phyloP scores from a whole-genome alignment of 495 filamentous ascomycete genomes.

The Clavariopsis aquatica region DNA sequence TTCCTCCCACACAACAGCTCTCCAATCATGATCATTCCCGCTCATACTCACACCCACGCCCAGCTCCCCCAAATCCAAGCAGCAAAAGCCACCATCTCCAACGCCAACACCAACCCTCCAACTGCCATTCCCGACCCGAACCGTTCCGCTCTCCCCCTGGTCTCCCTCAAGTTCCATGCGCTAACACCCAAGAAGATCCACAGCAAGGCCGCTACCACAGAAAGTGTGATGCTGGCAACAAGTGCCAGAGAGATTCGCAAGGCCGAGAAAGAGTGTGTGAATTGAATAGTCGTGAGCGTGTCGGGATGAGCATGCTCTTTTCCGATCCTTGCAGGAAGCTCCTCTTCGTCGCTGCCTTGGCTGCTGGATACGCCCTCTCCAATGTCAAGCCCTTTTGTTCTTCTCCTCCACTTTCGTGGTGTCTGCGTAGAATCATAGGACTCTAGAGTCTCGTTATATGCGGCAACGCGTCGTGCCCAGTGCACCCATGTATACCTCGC shows the following conservation, averaged over 20 bases:
- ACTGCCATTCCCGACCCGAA: slow-evolving; percentile 15
- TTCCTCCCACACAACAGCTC: too few species aligned
- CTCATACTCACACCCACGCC: neutral
- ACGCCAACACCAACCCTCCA: slow-evolving; percentile 14
- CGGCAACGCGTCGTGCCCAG: slow-evolving; percentile 23
- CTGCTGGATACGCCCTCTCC: neutral
- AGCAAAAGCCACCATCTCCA: slow-evolving; percentile 11
- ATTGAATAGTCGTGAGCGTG: slow-evolving; percentile 18
- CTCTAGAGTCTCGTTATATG: neutral
- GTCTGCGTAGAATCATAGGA: neutral
- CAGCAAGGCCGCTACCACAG: slow-evolving; percentile 16
- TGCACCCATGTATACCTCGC: slow-evolving; percentile 34
- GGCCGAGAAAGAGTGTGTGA: slow-evolving; percentile 14
- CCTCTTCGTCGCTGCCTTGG: neutral
- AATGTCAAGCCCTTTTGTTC: neutral
- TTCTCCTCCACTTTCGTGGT: neutral
- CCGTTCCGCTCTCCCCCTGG: slow-evolving; percentile 12
- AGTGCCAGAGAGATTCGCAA: slow-evolving; percentile 8
- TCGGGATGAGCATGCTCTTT: neutral
- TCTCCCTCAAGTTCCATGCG: neutral
- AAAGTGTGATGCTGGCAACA: slow-evolving; percentile 1
- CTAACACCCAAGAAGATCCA: slow-evolving; percentile 29
- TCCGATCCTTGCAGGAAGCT: neutral
- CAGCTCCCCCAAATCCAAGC: neutral
- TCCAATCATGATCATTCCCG: too few species aligned